A percentile compares a stretch with the other conserved stretches of the same genome.
Evolutionary conservation across 2,329 filamentous ascomycete species (phyloP).

Genomic region (Trichoderma brevicompactum): DNA sequence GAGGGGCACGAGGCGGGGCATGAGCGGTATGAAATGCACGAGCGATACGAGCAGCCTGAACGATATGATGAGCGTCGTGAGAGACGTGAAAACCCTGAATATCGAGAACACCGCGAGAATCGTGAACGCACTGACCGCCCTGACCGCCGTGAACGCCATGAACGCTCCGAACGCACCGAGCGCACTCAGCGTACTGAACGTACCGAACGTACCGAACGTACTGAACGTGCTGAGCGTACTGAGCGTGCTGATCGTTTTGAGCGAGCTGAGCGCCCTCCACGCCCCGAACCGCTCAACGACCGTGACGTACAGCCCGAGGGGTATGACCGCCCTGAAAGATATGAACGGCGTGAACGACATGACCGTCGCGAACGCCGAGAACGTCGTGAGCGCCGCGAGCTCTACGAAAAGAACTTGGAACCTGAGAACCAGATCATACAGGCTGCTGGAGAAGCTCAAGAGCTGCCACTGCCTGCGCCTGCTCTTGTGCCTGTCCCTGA

Average conservation of each 20-base stretch:
- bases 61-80: constrained; percentile 11
- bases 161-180: constrained; percentile 25
- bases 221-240: constrained; percentile 24
- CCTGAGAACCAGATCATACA: not conserved
- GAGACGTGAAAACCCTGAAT: constrained; percentile 10
- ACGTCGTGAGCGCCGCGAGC: constrained; percentile 26
- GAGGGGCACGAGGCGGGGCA: constrained; percentile 8
- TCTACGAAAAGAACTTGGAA: constrained; percentile 20
- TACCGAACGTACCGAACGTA: constrained; percentile 29
- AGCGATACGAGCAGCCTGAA: constrained; percentile 16
- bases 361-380: constrained; percentile 21
- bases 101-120: not conserved
- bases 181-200: constrained; percentile 28
- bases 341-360: constrained; percentile 27
- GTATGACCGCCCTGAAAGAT: constrained; percentile 8
- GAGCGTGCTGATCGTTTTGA: constrained; percentile 28
- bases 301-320: constrained; percentile 2
- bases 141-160: not conserved
- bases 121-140: not conserved
- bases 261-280: constrained; percentile 22
- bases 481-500: not conserved
- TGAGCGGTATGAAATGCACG: constrained; percentile 11
- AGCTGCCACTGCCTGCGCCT: not conserved
- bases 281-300: constrained; percentile 1
- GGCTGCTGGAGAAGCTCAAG: constrained; percentile 10